A percentile compares a stretch with the other conserved stretches of the same genome.
Conservation (phyloP, 148 eudicot species). For the Euryodendron excelsum region DNA sequence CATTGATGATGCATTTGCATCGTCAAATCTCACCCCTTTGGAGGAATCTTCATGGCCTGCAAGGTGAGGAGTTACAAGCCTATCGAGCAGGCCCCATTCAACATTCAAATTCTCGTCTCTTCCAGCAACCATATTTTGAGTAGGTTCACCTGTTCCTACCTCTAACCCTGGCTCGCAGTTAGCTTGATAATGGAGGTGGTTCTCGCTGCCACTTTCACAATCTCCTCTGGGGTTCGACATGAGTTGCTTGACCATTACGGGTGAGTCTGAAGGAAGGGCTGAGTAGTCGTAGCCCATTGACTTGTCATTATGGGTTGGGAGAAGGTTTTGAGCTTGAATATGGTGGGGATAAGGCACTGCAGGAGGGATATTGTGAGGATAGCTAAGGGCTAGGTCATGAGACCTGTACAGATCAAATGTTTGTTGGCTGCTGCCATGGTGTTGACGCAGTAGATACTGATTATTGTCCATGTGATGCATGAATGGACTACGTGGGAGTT, state of each 20-base stretch:
- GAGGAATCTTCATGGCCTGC: slow-evolving; percentile 26
- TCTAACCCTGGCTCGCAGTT: slow-evolving; percentile 37
- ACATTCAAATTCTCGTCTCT: slow-evolving; percentile 38
- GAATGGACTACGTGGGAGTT: too few relatives aligned
- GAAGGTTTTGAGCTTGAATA: slow-evolving; percentile 39
- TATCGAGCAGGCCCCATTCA: slow-evolving; percentile 69
- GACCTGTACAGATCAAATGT: slow-evolving; percentile 53
- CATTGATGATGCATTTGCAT: slow-evolving; percentile 34
- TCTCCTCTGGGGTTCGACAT: slow-evolving; percentile 39
- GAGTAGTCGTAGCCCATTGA: slow-evolving; percentile 35
- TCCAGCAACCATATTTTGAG: slow-evolving; percentile 18
- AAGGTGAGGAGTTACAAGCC: slow-evolving; percentile 34
- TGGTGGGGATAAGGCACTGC: neutral
- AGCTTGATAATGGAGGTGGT: slow-evolving; percentile 32
- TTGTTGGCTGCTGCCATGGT: slow-evolving; percentile 27
- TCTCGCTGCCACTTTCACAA: slow-evolving; percentile 38
- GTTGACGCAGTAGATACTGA: slow-evolving; percentile 43
- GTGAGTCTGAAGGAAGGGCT: slow-evolving; percentile 30
- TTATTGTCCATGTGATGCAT: slow-evolving; percentile 30
- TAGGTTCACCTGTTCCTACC: slow-evolving; percentile 26
- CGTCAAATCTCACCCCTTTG: slow-evolving; percentile 29
- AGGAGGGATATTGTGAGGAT: slow-evolving; percentile 37
- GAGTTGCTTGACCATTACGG: slow-evolving; percentile 40
- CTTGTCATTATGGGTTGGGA: slow-evolving; percentile 34
- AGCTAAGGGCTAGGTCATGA: slow-evolving; percentile 49